Evolutionary conservation across 2,329 filamentous ascomycete species (phyloP).

Genomic region (Pezicula radicicola): DNA sequence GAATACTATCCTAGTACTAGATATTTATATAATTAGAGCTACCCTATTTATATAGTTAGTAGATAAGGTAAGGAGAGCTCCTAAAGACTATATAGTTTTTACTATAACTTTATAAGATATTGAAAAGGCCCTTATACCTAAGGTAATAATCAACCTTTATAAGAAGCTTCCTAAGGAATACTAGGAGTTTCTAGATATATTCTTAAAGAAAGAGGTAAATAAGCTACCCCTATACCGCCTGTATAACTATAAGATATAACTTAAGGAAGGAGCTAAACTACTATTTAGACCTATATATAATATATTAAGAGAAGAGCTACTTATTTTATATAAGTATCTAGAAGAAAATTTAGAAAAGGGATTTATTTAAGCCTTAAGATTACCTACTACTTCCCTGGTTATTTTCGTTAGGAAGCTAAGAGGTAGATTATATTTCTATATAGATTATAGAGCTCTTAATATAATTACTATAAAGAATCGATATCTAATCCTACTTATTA

Average conservation of each 20-base stretch:
- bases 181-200: slow-evolving; percentile 1
- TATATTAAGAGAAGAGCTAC: slow-evolving; percentile 6
- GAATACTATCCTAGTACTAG: no score
- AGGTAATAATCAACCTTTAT: not conserved
- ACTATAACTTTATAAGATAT: slow-evolving; percentile 1
- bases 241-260: slow-evolving; percentile 6
- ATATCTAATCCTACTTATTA: no score
- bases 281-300: slow-evolving; percentile 6
- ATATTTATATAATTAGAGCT: no score
- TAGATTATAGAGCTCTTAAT: not conserved
- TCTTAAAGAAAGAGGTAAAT: not conserved
- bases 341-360: slow-evolving; percentile 7
- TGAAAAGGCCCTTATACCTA: not conserved
- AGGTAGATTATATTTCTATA: no score
- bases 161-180: not conserved
- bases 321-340: slow-evolving; percentile 8
- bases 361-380: slow-evolving; percentile 11
- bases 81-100: no score
- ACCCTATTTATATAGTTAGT: no score
- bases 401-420: no score
- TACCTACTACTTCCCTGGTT: slow-evolving; percentile 26
- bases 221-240: not conserved
- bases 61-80: no score
- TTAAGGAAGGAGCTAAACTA: slow-evolving; percentile 1
- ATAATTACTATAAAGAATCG: no score